phyloP scores from a whole-genome alignment of 305 asterid species.

The Fraxinus xanthoxyloides region DNA sequence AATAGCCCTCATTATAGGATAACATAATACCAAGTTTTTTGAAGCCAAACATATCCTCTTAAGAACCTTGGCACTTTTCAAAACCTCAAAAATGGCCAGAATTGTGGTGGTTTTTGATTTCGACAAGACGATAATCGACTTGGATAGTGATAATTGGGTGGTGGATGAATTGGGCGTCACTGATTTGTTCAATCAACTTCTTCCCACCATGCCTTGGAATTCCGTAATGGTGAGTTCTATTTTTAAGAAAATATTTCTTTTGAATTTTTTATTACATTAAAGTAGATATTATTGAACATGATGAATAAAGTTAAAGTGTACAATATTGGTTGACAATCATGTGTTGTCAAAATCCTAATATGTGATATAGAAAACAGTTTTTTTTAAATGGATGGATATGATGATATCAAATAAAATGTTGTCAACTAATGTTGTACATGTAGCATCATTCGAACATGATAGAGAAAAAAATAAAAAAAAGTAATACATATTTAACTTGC shows the following conservation, averaged over 20 bases:
- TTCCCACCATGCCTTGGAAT: conserved; percentile 48
- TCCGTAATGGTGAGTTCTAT: conserved; percentile 41
- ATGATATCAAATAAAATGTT: no score
- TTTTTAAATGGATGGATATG: no score
- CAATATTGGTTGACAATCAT: no score
- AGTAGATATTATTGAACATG: neutral
- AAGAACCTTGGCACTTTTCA: neutral
- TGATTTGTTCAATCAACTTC: conserved; percentile 40
- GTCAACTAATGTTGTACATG: no score
- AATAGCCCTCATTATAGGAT: neutral
- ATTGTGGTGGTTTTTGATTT: conserved; percentile 31
- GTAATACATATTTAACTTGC: neutral
- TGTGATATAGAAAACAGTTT: no score
- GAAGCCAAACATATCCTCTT: neutral
- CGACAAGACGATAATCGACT: conserved; percentile 26
- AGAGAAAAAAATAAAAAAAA: neutral
- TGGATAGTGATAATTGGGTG: conserved; percentile 54
- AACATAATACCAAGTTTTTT: neutral
- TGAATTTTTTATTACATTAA: neutral
- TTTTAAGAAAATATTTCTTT: neutral
- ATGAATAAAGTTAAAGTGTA: neutral
- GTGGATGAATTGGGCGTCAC: conserved; percentile 38
- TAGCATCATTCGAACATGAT: no score
- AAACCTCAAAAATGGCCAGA: conserved; percentile 18
- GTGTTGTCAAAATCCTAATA: no score